Conservation (phyloP, 2,329 filamentous ascomycete species). For the Aureobasidium subglaciale region DNA sequence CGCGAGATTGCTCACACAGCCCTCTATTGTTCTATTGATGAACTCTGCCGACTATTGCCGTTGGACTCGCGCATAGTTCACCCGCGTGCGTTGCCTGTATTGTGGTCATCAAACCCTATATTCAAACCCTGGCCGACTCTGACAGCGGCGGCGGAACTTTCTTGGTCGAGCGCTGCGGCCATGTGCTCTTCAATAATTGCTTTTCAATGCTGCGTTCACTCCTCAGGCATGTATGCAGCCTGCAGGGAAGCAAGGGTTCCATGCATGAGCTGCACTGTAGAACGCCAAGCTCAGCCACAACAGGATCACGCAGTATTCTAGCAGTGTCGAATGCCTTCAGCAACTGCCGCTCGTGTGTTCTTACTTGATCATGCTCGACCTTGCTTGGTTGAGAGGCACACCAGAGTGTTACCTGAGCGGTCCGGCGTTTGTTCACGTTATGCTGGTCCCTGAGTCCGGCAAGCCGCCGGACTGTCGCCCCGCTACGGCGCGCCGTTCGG, state of each 20-base stretch:
- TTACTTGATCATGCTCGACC: background rate
- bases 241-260: conserved; percentile 7
- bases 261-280: conserved; percentile 11
- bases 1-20: background rate
- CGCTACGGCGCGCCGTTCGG: background rate
- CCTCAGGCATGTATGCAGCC: conserved; percentile 5
- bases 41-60: background rate
- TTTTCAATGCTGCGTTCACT: background rate
- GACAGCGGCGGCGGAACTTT: background rate
- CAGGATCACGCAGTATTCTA: background rate
- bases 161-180: background rate
- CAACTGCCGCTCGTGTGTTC: background rate
- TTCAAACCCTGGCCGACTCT: background rate
- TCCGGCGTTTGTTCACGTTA: background rate
- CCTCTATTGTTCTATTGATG: background rate
- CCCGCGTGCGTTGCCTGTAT: background rate
- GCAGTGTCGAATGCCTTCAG: background rate
- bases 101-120: conserved; percentile 7
- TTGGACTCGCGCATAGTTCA: background rate
- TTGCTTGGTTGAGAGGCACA: background rate
- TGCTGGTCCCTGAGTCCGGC: background rate
- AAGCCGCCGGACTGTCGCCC: background rate
- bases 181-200: conserved; percentile 1
- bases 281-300: conserved; percentile 1
- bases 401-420: background rate